Evolutionary conservation across 352 stramenopile species (phyloP), one percentile per base, ranked within the genome.

Genomic region (Phytophthora nicotianae): DNA sequence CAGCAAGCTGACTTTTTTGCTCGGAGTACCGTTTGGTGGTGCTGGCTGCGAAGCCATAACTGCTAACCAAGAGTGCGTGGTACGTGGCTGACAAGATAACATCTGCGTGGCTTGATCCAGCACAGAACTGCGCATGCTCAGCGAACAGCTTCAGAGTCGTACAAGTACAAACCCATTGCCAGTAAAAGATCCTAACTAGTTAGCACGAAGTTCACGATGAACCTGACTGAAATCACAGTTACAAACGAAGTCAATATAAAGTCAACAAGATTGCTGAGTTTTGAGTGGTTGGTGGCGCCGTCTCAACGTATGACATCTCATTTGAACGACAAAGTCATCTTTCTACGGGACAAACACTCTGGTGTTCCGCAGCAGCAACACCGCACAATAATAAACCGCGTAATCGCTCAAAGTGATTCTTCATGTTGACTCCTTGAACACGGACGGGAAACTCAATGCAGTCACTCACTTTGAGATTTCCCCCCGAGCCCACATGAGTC

Each of bases 281-380:
- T 41, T 33, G 40, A 35, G 52, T 45, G 40, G 26, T 19, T 60
- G 41, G 19, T 11, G 21, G 20, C 24, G 24, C 24, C 24, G 24
- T 54, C 55, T 56, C 43, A 62, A 62, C 54, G 54, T 29, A 29
- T 7, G 24, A 7, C 7, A 35, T 50, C 49, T 58, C 38, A 42
- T 17, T 48, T 41, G 46, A 55, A 48, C 27, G 27, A 33, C 33
- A 53, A 61, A 55, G 29, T 60, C 38, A 66, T 38, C 32, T 17
- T n/a, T 55, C 41, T 45, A 17, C 46, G 9, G n/a, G 20, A 62
- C 59, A 50, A 49, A 62, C 59, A 62, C 53, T 62, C 58, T 55
- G 5, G 16, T n/a, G 27, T 10, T 27, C 37, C 32, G 24, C 24
- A 29, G 24, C 7, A 10, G 13, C 13, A n/a, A 35, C 29, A 35